Conservation (phyloP, 495 filamentous ascomycete genomes). For the Eremomyces bilateralis region DNA sequence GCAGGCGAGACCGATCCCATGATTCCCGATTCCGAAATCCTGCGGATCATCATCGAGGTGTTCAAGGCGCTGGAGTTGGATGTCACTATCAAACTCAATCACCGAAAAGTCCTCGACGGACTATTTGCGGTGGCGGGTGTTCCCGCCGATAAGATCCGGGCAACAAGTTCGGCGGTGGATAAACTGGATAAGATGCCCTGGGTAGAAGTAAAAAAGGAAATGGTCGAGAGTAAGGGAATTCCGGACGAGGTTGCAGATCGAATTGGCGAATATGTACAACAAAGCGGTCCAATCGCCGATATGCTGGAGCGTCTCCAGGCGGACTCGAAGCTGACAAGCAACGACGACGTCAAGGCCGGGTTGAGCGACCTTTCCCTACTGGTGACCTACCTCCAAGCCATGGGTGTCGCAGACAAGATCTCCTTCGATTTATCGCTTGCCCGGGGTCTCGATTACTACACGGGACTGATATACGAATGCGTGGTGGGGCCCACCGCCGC, state of each 20-base stretch:
- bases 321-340: conserved; percentile 40
- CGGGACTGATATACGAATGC: conserved; percentile 82
- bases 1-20: conserved; percentile 80
- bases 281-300: conserved; percentile 38
- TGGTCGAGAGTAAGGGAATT: conserved; percentile 82
- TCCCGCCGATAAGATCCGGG: conserved; percentile 60
- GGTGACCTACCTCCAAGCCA: conserved; percentile 61
- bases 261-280: conserved; percentile 61
- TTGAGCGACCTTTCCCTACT: conserved; percentile 64
- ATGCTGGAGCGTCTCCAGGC: conserved; percentile 41
- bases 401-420: conserved; percentile 43
- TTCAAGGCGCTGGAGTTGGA: conserved; percentile 63
- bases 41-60: conserved; percentile 65
- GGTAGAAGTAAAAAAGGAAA: conserved; percentile 76
- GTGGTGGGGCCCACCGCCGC: conserved; percentile 70
- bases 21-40: conserved; percentile 86
- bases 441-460: conserved; percentile 84
- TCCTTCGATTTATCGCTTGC: conserved; percentile 70
- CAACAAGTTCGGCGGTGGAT: conserved; percentile 80
- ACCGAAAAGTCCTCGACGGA: conserved; percentile 84
- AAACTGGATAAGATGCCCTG: conserved; percentile 84
- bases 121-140: conserved; percentile 83
- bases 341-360: conserved; percentile 52
- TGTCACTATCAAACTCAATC: conserved; percentile 84
- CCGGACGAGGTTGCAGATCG: conserved; percentile 51